Evolutionary conservation across 2,329 filamentous ascomycete genomes (phyloP).

Genomic region (Fusarium papillatum): DNA sequence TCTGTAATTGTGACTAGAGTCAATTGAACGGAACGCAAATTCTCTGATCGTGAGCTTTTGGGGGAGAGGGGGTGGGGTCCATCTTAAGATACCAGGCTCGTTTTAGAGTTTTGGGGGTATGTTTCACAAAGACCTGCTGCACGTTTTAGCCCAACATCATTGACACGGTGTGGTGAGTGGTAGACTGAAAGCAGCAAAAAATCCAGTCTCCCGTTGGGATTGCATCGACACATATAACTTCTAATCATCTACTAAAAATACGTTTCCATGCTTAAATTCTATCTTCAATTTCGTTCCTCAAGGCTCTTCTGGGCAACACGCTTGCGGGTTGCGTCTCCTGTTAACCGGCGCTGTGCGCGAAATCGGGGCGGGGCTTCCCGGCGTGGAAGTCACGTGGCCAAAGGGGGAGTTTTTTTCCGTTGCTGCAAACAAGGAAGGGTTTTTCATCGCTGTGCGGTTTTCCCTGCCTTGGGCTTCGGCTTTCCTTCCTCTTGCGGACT

Average conservation of each 20-base stretch:
- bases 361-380: too few relatives aligned
- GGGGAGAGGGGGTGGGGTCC: not conserved
- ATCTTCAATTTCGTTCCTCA: constrained; percentile 3
- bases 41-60: not conserved
- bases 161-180: not conserved
- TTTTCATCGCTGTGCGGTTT: too few relatives aligned
- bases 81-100: not conserved
- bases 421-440: too few relatives aligned
- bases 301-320: not conserved
- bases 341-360: too few relatives aligned
- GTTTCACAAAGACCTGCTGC: not conserved
- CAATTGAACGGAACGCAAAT: constrained; percentile 1
- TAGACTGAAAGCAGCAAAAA: not conserved
- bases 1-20: not conserved
- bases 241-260: not conserved
- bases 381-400: too few relatives aligned
- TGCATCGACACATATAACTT: not conserved
- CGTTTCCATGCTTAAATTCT: not conserved
- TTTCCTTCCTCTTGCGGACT: too few relatives aligned
- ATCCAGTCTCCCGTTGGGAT: not conserved
- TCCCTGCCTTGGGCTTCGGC: too few relatives aligned
- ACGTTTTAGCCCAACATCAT: not conserved
- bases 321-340: not conserved
- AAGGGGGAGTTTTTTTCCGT: too few relatives aligned
- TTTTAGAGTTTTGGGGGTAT: constrained; percentile 2